Evolutionary conservation across 371 early-diverging fungal genomes (phyloP).

Genomic region (Mucor mucedo): DNA sequence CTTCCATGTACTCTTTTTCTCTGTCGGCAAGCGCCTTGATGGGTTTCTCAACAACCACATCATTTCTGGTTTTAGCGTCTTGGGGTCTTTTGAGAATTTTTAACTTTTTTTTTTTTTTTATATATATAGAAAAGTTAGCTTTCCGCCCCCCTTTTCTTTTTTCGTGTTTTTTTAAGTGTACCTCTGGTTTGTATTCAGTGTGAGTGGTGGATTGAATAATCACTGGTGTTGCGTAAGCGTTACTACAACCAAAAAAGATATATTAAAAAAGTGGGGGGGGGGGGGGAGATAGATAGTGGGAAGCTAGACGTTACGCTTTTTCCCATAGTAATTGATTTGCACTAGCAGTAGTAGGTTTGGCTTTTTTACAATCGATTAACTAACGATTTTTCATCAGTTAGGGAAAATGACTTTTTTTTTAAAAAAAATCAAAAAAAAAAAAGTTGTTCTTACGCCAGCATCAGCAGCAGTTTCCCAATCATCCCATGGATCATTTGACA

Average conservation of each 20-base stretch:
- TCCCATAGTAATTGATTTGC: slow-evolving; percentile 38
- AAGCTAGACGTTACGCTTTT: slow-evolving; percentile 33
- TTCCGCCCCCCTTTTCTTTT: neutral
- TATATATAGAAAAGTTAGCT: neutral
- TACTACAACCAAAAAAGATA: slow-evolving; percentile 15
- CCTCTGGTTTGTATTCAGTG: slow-evolving; percentile 41
- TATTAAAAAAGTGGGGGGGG: neutral
- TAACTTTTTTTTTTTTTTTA: too few relatives aligned
- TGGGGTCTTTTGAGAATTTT: slow-evolving; percentile 32
- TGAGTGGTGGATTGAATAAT: slow-evolving; percentile 31
- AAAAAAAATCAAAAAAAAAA: neutral
- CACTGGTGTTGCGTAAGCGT: slow-evolving; percentile 23
- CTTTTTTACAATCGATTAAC: slow-evolving; percentile 7
- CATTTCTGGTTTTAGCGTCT: slow-evolving; percentile 1
- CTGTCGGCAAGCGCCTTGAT: slow-evolving; percentile 32
- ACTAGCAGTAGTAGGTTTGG: slow-evolving; percentile 5
- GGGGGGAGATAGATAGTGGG: too few relatives aligned
- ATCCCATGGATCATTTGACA: slow-evolving; percentile 47
- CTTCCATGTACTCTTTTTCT: slow-evolving; percentile 35
- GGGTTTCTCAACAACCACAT: neutral
- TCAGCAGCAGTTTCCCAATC: slow-evolving; percentile 52
- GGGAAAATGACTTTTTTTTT: neutral
- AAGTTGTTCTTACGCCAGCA: slow-evolving; percentile 33
- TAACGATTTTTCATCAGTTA: slow-evolving; percentile 16
- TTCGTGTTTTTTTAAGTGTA: slow-evolving; percentile 7